Evolutionary conservation across 805 yeast species (phyloP).

Genomic region (Nakazawaea molendinolei): DNA sequence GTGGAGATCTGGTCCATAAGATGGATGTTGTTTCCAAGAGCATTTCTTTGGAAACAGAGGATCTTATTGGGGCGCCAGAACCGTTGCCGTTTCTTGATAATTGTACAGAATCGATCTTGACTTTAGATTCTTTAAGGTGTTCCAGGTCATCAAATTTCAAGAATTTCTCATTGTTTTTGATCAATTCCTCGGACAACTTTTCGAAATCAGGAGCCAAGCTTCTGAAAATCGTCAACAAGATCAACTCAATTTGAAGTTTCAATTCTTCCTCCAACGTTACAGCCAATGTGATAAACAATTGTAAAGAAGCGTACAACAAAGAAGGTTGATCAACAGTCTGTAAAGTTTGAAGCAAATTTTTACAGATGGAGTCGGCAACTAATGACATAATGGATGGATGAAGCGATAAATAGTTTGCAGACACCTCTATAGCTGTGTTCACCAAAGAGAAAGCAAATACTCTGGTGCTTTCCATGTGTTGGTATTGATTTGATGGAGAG

Average conservation of each 20-base stretch:
- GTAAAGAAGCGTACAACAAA: constrained; percentile 68
- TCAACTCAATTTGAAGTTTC: constrained; percentile 75
- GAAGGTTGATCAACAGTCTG: constrained; percentile 69
- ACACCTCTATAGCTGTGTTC: constrained; percentile 73
- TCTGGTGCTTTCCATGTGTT: constrained; percentile 82
- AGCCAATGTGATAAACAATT: constrained; percentile 65
- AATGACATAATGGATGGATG: constrained; percentile 64
- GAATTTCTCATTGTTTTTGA: constrained; percentile 21
- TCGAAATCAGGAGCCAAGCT: constrained; percentile 21
- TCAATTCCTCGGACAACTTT: constrained; percentile 21
- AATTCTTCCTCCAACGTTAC: constrained; percentile 58
- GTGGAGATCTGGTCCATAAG: constrained; percentile 74
- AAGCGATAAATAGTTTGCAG: constrained; percentile 54
- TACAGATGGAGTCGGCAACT: constrained; percentile 77
- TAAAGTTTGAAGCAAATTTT: constrained; percentile 73
- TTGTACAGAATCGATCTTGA: constrained; percentile 22
- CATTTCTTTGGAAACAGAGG: constrained; percentile 59
- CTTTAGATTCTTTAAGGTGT: constrained; percentile 18
- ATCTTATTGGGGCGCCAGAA: constrained; percentile 17
- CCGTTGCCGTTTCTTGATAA: constrained; percentile 14
- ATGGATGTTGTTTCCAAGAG: constrained; percentile 79
- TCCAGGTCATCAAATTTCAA: constrained; percentile 23
- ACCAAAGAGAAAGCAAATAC: constrained; percentile 75
- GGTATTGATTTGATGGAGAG: constrained; percentile 74
- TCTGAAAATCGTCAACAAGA: constrained; percentile 57